These are phyloP conservation scores for Arabidopsis suecica DNA, from an alignment of 345 rosid genomes.

Conservation along the genomic window DNA sequence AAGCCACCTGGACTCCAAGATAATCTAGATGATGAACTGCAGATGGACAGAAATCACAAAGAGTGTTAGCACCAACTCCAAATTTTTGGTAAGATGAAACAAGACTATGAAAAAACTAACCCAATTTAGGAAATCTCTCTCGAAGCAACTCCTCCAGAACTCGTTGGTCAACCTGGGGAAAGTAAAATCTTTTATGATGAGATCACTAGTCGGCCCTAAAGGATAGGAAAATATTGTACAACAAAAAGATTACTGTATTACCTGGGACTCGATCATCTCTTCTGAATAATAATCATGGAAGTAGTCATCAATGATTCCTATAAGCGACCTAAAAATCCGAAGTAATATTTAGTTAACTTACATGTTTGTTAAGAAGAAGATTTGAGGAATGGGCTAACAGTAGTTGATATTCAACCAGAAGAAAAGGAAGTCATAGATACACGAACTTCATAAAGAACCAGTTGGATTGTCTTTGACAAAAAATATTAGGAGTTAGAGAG, in stretches of 20 bases:
- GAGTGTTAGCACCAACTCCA: slow-evolving; percentile 23
- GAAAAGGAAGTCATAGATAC: slow-evolving; percentile 20
- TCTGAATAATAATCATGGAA: slow-evolving; percentile 95
- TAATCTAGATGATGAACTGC: slow-evolving; percentile 97
- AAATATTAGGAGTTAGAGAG: slow-evolving; percentile 11
- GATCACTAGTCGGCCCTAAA: slow-evolving; percentile 16
- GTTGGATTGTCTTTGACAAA: slow-evolving; percentile 8
- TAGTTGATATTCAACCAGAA: slow-evolving; percentile 14
- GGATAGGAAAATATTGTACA: slow-evolving; percentile 9
- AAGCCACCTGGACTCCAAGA: slow-evolving; percentile 95
- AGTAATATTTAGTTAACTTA: slow-evolving; percentile 19
- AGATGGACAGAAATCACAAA: slow-evolving; percentile 37
- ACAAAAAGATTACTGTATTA: slow-evolving; percentile 40
- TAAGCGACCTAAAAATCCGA: slow-evolving; percentile 66
- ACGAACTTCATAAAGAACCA: slow-evolving; percentile 21
- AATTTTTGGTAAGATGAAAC: slow-evolving; percentile 1
- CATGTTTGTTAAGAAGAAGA: background rate
- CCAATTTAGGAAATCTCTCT: slow-evolving; percentile 95
- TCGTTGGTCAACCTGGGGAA: slow-evolving; percentile 86
- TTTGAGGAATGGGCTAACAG: slow-evolving; percentile 14
- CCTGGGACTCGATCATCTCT: slow-evolving; percentile 99
- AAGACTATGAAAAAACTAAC: slow-evolving; percentile 49
- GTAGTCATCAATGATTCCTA: slow-evolving; percentile 91
- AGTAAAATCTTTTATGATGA: background rate
- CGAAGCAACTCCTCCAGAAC: slow-evolving; percentile 92